Evolutionary conservation across 2,329 filamentous ascomycete species (phyloP), one percentile per base, ranked within the genome.

Genomic region (Hymenoscyphus fraxineus): DNA sequence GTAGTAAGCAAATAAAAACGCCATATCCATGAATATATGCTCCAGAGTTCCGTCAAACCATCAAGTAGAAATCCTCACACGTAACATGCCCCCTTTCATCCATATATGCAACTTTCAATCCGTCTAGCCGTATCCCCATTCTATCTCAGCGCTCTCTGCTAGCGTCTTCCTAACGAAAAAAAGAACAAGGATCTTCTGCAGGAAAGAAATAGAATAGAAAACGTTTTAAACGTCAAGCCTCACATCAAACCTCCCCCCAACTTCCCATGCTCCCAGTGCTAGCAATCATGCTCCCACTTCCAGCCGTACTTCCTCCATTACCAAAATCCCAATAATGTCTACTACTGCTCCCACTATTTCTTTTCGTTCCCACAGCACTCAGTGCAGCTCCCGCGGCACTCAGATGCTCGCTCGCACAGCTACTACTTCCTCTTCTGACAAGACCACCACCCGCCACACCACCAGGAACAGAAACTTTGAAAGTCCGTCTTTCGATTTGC

Each of bases 281-380:
- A 1, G 85, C 86, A 75, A 91, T 85, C 67, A 88, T 81, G 68
- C 88, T 91, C 3, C 89, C 89, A 63, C 90, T 93, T 1, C 90
- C 91, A 31, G 92, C 84, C 19, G 47, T 13, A 61, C 69, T 71
- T 88, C 93, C 6, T 87, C 90, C 32, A 10, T 40, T 57, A 1
- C 92, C 92, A 69, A 97, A 86, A 76, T 97, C 93, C 93, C 93
- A 97, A 76, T 96, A 97, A 75, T 96, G 92, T 61, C 92, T 81
- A 57, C 88, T 91, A 56, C 90, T 91, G 57, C 90, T 93, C 40
- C 86, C 84, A 68, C 86, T 88, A 71, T 64, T 68, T 58, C 66
- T 61, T 84, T 81, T 72, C 83, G 82, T 51, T 6, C 27, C 47
- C 58, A 35, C 35, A 10, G 35, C 35, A 35, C 35, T 35, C 35